Evolutionary conservation across 192 early-diverging fungal species (phyloP), one percentile per base, ranked within the genome.

Genomic region (Obelidium mucronatum): DNA sequence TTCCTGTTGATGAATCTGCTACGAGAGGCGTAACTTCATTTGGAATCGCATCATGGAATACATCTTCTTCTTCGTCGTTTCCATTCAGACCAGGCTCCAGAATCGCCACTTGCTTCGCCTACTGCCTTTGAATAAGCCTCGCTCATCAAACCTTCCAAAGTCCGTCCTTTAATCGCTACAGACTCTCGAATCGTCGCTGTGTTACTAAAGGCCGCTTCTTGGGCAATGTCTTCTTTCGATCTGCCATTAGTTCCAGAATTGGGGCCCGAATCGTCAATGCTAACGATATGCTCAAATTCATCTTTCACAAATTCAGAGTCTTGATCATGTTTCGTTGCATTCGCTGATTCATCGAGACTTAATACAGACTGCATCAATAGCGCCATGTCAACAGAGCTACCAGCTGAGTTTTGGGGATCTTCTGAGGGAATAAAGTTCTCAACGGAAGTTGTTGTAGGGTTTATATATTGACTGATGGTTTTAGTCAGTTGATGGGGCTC

Each of bases 351-450:
- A 58, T 68, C 66, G 19, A 68, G 66, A 51, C 66, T 42, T 22
- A 52, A 39, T 19, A 68, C 28, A 39, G 66, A 68, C 30, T 68
- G 66, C 66, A 68, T 68, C 39, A 68, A 33, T 4, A n/a, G 17
- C 22, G 66, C 39, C 66, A 68, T 68, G 28, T 68, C 42, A 0
- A 68, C 17, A 51, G 37, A 6, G 44, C 44, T 51, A 15, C 24
- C 36, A 0, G 11, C 35, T 39, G n/a, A 19, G 39, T 3, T 35
- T 33, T 4, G 17, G 13, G 66, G 19, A 1, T 6, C 8, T 8
- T 58, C 55, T 22, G 55, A 8, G 30, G 48, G 48, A 8, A 22
- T 51, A 39, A n/a, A 19, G 36, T 26, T 19, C 34, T 22, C 15
- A 2, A 22, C 0, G 66, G 24, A 26, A 30, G 42, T 5, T 26